Conservation (phyloP, 2,329 filamentous ascomycete genomes). For the Didymella arachidicola region DNA sequence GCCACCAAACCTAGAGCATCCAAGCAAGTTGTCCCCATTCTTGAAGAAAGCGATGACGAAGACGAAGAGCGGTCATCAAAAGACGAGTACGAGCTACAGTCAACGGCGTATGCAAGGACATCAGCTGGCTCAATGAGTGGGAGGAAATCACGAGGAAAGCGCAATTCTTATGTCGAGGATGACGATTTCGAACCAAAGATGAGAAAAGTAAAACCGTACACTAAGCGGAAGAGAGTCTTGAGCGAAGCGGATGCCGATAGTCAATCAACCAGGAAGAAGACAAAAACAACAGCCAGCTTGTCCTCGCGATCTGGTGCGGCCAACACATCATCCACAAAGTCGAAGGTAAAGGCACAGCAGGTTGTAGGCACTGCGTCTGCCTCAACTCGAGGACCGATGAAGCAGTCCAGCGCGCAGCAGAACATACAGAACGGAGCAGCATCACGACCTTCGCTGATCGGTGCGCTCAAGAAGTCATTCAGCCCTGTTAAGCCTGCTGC, state of each 20-base stretch:
- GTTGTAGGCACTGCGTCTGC: neutral
- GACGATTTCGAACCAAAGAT: slow-evolving; percentile 20
- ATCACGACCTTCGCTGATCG: slow-evolving; percentile 25
- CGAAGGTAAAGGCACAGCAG: neutral
- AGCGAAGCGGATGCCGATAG: slow-evolving; percentile 1
- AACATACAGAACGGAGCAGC: slow-evolving; percentile 7
- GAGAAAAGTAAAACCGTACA: slow-evolving; percentile 8
- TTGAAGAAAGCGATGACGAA: neutral
- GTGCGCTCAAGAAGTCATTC: slow-evolving; percentile 21
- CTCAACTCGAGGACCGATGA: slow-evolving; percentile 1
- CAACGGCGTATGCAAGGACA: neutral
- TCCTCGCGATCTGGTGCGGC: neutral
- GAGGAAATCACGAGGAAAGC: slow-evolving; percentile 8
- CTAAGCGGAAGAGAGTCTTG: slow-evolving; percentile 22
- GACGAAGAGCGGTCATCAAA: slow-evolving; percentile 3
- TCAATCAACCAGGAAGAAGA: slow-evolving; percentile 9
- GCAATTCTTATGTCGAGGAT: slow-evolving; percentile 16
- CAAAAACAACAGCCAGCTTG: neutral
- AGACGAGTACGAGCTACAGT: slow-evolving; percentile 6
- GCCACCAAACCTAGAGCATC: slow-evolving; percentile 4
- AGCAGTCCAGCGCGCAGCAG: slow-evolving; percentile 1
- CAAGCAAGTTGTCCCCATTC: neutral
- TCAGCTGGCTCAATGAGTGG: neutral
- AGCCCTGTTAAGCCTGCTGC: slow-evolving; percentile 8
- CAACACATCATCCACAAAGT: neutral